Percentiles rank a stretch among this genome's conserved stretches.
Evolutionary conservation across 139 green algal genomes (phyloP).

Genomic region (Auxenochlorella pyrenoidosa): DNA sequence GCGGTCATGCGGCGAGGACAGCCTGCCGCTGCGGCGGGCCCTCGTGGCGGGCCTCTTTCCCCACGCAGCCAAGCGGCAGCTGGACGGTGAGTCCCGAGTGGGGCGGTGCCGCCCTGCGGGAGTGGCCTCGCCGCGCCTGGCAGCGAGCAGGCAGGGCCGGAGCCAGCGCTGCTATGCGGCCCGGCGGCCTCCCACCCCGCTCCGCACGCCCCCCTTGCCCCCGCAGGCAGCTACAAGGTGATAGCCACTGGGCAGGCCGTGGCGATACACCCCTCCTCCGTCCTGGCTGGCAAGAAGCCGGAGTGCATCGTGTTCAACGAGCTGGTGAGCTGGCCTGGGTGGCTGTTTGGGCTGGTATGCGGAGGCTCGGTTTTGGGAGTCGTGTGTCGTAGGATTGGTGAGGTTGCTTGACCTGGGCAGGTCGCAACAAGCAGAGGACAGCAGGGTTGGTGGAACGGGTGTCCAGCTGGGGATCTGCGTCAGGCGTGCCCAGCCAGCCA

Average conservation of each 20-base stretch:
- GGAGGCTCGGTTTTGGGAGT: not conserved
- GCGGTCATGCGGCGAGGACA: slow-evolving; percentile 62
- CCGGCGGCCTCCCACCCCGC: not conserved
- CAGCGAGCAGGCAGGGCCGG: too few species aligned
- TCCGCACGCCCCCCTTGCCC: not conserved
- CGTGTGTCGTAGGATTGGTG: too few species aligned
- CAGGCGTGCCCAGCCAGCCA: not conserved
- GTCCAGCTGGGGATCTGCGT: not conserved
- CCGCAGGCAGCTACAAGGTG: slow-evolving; percentile 74
- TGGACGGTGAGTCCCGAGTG: slow-evolving; percentile 52
- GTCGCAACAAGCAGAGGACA: too few species aligned
- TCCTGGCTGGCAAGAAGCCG: slow-evolving; percentile 68
- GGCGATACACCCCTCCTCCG: slow-evolving; percentile 84
- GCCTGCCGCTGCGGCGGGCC: slow-evolving; percentile 57
- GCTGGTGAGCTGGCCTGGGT: slow-evolving; percentile 55
- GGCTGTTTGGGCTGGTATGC: not conserved
- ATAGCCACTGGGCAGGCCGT: slow-evolving; percentile 76
- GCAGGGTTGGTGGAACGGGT: too few species aligned
- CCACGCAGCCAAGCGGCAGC: slow-evolving; percentile 75
- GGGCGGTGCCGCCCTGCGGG: too few species aligned
- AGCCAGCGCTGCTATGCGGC: too few species aligned
- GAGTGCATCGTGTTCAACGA: slow-evolving; percentile 88
- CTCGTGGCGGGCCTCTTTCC: slow-evolving; percentile 83
- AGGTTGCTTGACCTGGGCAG: too few species aligned
- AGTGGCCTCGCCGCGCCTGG: too few species aligned